Evolutionary conservation across 1,284 basidiomycete species (phyloP).

Genomic region (Pholiota adiposa): DNA sequence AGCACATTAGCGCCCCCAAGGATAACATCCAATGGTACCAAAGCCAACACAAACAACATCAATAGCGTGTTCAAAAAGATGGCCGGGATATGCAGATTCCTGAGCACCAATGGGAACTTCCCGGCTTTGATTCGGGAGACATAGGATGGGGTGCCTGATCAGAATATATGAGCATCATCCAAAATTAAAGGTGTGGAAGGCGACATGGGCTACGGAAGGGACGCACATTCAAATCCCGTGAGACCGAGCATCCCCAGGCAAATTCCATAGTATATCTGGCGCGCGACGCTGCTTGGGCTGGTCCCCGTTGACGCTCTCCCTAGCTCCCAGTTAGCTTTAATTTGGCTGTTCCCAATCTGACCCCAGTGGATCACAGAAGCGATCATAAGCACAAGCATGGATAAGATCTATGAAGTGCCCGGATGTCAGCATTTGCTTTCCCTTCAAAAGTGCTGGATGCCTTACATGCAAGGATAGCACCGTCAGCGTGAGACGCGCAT

Average conservation of each 20-base stretch:
- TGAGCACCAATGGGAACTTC: conserved; percentile 58
- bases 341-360: conserved; percentile 46
- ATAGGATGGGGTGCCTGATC: conserved; percentile 64
- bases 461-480: conserved; percentile 64
- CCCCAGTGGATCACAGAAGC: conserved; percentile 56
- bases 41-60: conserved; percentile 60
- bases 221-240: conserved; percentile 69
- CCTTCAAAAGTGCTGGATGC: conserved; percentile 3
- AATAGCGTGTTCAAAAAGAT: conserved; percentile 57
- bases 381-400: conserved; percentile 58
- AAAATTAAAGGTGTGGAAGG: too few relatives aligned
- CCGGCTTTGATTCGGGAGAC: conserved; percentile 59
- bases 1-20: conserved; percentile 59
- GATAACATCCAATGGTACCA: conserved; percentile 57
- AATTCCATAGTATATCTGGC: conserved; percentile 62
- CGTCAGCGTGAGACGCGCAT: conserved; percentile 57
- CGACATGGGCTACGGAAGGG: too few relatives aligned
- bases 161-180: not conserved
- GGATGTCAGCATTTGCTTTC: not conserved
- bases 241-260: conserved; percentile 72
- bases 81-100: conserved; percentile 65
- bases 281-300: conserved; percentile 37
- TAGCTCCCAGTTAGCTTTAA: conserved; percentile 58
- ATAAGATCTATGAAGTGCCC: conserved; percentile 43
- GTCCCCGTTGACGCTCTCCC: conserved; percentile 29